Base-by-base conservation (phyloP, 495 filamentous ascomycete genomes). In the Trichocladium uniseriatum region DNA sequence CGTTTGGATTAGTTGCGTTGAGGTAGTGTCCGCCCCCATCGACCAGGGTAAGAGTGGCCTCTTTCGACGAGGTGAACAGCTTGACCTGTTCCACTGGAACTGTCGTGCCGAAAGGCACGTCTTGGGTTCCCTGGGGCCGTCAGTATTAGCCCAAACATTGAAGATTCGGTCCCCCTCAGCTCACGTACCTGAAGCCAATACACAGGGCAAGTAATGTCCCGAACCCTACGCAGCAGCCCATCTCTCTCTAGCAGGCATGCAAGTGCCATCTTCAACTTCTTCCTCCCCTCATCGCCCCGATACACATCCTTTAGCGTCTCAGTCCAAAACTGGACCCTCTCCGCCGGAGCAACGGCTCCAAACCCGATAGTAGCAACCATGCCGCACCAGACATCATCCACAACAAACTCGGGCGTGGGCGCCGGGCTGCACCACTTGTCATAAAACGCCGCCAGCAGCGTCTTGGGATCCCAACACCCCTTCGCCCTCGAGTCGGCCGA, bases 1-100 rank as follows among this genome's bases (percentile, higher is more conserved):
- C 78, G 24, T 71, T 64, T 14, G 79, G 78, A 57, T 77, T 70
- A 43, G 76, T 73, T 1, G 67, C 71, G 53, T 69, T 78, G 46
- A 84, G 53, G 57, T 79, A 83, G 60, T 84, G 80, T 10, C 69
- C 65, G 2, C 77, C 81, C 2, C 66, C 74, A 11, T 81, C 64
- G 0, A 83, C 49, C 5, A 67, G 53, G 7, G 69, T 60, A 13
- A 83, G 51, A 19, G 66, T 64, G 1, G 74, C 73, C 54, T 79
- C 73, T 10, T 62, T 63, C 0, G 74, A 74, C 10, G 67, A 66
- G 1, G 64, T 73, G 51, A 85, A 83, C 22, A 77, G 61, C 55
- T 77, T 69, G 53, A 82, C 79, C 43, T 83, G 75, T 57, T 82
- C 69, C 18, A 61, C 57, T 0, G 76, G 69, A 24, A 79, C 70